A percentile compares a stretch with the other conserved stretches of the same genome.
phyloP scores from a whole-genome alignment of 2,329 filamentous ascomycete species.

The Whalleya microplaca region DNA sequence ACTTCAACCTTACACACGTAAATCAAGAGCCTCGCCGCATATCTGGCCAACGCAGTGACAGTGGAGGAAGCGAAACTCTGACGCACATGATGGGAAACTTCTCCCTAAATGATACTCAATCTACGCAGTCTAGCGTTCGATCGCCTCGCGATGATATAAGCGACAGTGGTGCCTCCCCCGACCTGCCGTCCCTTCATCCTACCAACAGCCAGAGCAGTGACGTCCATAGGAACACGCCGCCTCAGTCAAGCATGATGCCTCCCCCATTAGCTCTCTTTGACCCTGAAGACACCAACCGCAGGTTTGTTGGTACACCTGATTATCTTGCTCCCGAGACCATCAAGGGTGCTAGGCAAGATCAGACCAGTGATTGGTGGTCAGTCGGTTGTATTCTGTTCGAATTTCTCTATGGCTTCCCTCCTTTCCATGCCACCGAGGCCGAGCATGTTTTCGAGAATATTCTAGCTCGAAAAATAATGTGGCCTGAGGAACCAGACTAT shows the following conservation, averaged over 20 bases:
- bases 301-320: conserved; percentile 95
- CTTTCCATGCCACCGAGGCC: conserved; percentile 87
- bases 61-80: conserved; percentile 84
- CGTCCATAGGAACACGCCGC: conserved; percentile 62
- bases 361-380: conserved; percentile 99
- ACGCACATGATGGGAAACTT: conserved; percentile 82
- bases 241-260: conserved; percentile 74
- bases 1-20: conserved; percentile 75
- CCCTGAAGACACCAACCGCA: conserved; percentile 87
- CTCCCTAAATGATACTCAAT: conserved; percentile 67
- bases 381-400: conserved; percentile 98
- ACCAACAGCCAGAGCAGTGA: conserved; percentile 50
- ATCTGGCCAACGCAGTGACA: conserved; percentile 88
- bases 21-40: conserved; percentile 66
- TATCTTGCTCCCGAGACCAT: conserved; percentile 98
- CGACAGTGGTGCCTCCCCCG: conserved; percentile 76
- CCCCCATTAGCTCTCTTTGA: conserved; percentile 96
- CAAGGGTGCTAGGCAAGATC: conserved; percentile 91
- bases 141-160: conserved; percentile 75
- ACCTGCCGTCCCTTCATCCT: conserved; percentile 68
- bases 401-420: conserved; percentile 89
- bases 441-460: conserved; percentile 98
- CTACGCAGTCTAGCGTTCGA: conserved; percentile 49
- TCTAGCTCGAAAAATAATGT: conserved; percentile 83
- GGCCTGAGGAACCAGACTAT: conserved; percentile 83